Base-by-base conservation (phyloP, 139 green algal species). In the Pedinophyceae sp. region DNA sequence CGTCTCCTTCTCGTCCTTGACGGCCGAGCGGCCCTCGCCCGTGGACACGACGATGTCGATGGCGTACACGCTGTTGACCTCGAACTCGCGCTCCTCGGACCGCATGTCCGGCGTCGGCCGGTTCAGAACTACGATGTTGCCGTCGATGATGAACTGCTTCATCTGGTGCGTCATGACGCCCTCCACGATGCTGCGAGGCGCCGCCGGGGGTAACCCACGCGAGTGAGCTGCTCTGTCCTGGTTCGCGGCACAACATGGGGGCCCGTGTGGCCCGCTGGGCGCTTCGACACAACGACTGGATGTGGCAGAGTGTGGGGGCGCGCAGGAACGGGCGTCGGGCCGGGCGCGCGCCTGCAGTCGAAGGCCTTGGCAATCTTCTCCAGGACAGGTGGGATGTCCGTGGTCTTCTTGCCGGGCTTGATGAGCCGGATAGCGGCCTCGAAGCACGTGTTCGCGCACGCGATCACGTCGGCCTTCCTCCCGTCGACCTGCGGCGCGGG, bases 141-240 rank as follows among this genome's bases (percentile, higher is more conserved):
- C 90, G 64, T 98, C 90, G 30, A 98, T 95, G 20, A 96, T 68
- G 59, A 93, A 97, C 56, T 86, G 85, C 72, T 93, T 95, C 81
- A 96, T 87, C 65, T 95, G 63, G 69, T 97, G 87, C 27, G 64
- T 76, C 59, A 79, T 74, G 54, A 67, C 91, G n/a, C 87, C 90
- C 70, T 98, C 91, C 34, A 97, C 84, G 53, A 97, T n/a, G n/a
- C n/a, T n/a, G n/a, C n/a, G n/a, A n/a, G n/a, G n/a, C n/a, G n/a
- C n/a, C n/a, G n/a, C n/a, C n/a, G n/a, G n/a, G n/a, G n/a, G n/a
- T n/a, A n/a, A n/a, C n/a, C n/a, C n/a, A n/a, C n/a, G n/a, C n/a
- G n/a, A n/a, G n/a, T n/a, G n/a, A n/a, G n/a, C n/a, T n/a, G n/a
- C n/a, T n/a, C n/a, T n/a, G n/a, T n/a, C n/a, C n/a, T n/a, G n/a